phyloP scores from a whole-genome alignment of 108 stramenopile species.

The Parietichytrium sp. region DNA sequence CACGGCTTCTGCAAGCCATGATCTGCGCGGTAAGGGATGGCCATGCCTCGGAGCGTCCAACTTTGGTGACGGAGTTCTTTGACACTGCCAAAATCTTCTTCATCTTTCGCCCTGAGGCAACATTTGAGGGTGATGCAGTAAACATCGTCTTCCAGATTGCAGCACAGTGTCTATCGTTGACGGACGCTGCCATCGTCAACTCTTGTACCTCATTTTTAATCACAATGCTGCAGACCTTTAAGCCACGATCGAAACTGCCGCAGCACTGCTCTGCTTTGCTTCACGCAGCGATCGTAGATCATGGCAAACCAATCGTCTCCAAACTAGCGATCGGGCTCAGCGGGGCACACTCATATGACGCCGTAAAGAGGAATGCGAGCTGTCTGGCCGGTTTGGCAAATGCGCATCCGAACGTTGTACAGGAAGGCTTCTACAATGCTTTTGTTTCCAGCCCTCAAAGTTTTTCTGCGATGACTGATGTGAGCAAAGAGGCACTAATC shows the following conservation, averaged over 20 bases:
- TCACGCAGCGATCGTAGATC: not conserved
- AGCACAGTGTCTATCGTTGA: not conserved
- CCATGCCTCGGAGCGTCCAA: not conserved
- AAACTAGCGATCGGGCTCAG: not conserved
- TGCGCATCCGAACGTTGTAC: not conserved
- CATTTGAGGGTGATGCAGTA: not conserved
- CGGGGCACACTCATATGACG: not conserved
- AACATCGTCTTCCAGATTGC: not conserved
- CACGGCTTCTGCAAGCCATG: not conserved
- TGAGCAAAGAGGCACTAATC: not conserved
- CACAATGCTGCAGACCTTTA: not conserved
- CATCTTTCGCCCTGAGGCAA: conserved; percentile 21
- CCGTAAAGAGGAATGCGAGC: not conserved
- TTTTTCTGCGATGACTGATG: not conserved
- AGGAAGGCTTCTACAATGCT: not conserved
- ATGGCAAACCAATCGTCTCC: not conserved
- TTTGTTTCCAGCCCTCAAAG: not conserved
- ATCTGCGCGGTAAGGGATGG: not conserved
- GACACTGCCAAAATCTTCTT: not conserved
- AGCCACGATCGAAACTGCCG: not conserved
- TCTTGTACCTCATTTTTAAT: not conserved
- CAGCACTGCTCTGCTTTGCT: not conserved
- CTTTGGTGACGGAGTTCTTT: not conserved
- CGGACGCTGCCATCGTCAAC: not conserved
- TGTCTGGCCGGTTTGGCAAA: not conserved